These are phyloP conservation scores for Myxozyma neglecta DNA, from an alignment of 805 yeast species.

Conservation along the genomic window DNA sequence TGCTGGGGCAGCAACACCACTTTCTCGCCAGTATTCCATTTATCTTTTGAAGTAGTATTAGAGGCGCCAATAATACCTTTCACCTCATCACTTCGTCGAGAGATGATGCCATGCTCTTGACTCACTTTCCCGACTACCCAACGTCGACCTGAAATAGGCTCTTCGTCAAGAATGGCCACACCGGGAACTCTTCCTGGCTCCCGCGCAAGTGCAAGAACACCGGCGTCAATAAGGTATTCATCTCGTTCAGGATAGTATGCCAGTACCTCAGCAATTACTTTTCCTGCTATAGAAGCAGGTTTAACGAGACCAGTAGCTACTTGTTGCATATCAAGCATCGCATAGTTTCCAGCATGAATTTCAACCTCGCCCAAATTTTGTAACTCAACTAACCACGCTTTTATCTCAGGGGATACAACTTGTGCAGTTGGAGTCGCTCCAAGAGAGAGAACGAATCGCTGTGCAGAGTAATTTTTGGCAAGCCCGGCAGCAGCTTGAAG, in stretches of 20 bases:
- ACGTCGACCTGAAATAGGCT: constrained; percentile 42
- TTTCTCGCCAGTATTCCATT: constrained; percentile 48
- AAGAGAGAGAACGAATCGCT: constrained; percentile 55
- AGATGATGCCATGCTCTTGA: constrained; percentile 77
- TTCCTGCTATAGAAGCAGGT: constrained; percentile 49
- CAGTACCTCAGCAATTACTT: constrained; percentile 58
- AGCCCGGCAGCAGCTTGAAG: constrained; percentile 51
- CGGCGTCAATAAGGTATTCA: constrained; percentile 68
- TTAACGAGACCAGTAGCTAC: constrained; percentile 63
- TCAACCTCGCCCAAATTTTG: constrained; percentile 43
- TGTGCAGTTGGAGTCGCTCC: constrained; percentile 85
- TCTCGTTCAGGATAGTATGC: constrained; percentile 63
- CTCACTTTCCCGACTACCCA: constrained; percentile 70
- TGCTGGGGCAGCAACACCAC: constrained; percentile 67
- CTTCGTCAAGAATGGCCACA: constrained; percentile 31
- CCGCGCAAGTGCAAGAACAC: constrained; percentile 67
- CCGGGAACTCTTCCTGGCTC: constrained; percentile 53
- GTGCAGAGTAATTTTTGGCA: constrained; percentile 43
- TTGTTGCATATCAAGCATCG: constrained; percentile 74
- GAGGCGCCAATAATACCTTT: constrained; percentile 30
- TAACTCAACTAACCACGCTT: background rate
- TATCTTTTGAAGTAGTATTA: constrained; percentile 17
- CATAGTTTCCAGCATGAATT: constrained; percentile 79
- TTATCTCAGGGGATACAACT: background rate
- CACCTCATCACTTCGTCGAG: constrained; percentile 43